Evolutionary conservation across 2,329 filamentous ascomycete genomes (phyloP).

Genomic region (Aureobasidium sp.): DNA sequence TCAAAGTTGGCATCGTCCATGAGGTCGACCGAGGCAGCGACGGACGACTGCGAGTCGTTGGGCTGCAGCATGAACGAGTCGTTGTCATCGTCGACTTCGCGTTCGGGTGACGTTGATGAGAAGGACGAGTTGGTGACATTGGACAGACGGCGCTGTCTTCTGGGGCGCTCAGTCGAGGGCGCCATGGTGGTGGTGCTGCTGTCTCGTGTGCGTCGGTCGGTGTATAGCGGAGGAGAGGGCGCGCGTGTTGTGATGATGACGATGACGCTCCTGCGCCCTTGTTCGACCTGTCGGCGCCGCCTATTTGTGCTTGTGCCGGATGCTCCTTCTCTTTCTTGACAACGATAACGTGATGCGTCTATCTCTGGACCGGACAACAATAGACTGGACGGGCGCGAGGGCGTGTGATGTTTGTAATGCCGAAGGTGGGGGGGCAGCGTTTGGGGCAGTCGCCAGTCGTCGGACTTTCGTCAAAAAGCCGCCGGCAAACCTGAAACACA

Average conservation of each 20-base stretch:
- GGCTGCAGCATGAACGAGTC: constrained; percentile 77
- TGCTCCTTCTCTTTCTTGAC: neutral
- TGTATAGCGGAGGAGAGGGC: neutral
- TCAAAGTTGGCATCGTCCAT: constrained; percentile 56
- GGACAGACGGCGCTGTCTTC: constrained; percentile 19
- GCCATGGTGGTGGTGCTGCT: neutral
- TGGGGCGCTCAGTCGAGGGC: constrained; percentile 13
- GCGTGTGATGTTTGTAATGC: neutral
- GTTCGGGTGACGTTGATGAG: constrained; percentile 66
- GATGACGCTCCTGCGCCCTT: neutral
- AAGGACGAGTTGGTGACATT: constrained; percentile 44
- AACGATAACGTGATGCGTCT: neutral
- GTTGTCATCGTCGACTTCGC: constrained; percentile 80
- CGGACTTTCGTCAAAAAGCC: neutral
- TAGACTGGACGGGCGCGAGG: neutral
- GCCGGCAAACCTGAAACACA: neutral
- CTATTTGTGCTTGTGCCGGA: neutral
- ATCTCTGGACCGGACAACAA: neutral
- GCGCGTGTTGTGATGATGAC: constrained; percentile 5
- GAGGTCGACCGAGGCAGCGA: constrained; percentile 64
- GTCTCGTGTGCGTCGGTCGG: neutral
- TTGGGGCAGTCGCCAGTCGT: neutral
- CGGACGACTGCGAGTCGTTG: constrained; percentile 89
- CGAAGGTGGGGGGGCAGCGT: neutral
- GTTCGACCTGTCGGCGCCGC: neutral